Conservation (phyloP, 2,329 filamentous ascomycete genomes). For the Paracamarosporium sp. region DNA sequence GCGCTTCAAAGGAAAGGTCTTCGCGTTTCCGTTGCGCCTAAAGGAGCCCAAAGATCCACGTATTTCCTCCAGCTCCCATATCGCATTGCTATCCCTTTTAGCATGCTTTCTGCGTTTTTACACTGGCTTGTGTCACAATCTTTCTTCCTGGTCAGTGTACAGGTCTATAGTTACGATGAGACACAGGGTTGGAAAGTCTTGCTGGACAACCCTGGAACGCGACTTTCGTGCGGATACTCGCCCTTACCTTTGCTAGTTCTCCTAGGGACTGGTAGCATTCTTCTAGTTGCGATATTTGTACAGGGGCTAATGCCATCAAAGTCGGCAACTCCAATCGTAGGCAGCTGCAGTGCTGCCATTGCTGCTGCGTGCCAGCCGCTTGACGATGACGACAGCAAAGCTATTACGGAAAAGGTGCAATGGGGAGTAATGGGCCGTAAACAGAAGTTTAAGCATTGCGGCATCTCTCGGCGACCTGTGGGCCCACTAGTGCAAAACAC, state of each 20-base stretch:
- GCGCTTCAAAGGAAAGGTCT: conserved; percentile 37
- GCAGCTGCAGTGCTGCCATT: neutral
- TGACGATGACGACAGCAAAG: neutral
- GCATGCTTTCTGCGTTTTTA: conserved; percentile 37
- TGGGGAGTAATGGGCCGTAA: neutral
- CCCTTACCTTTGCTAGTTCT: neutral
- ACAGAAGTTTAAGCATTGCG: neutral
- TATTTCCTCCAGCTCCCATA: conserved; percentile 53
- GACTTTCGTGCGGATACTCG: neutral
- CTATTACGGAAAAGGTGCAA: neutral
- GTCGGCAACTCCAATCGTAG: neutral
- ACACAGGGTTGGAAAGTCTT: neutral
- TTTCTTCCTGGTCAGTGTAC: conserved; percentile 46
- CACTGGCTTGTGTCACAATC: conserved; percentile 55
- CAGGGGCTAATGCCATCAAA: neutral
- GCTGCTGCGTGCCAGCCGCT: neutral
- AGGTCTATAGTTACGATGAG: conserved; percentile 20
- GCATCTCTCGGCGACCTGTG: neutral
- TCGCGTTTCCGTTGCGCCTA: conserved; percentile 41
- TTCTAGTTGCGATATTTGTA: neutral
- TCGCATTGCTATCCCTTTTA: conserved; percentile 46
- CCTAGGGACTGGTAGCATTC: neutral
- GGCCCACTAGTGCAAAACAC: neutral
- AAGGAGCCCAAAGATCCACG: conserved; percentile 44
- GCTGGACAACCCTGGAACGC: neutral